Conservation (phyloP, 2,329 filamentous ascomycete species). For the Diaporthe destruens region DNA sequence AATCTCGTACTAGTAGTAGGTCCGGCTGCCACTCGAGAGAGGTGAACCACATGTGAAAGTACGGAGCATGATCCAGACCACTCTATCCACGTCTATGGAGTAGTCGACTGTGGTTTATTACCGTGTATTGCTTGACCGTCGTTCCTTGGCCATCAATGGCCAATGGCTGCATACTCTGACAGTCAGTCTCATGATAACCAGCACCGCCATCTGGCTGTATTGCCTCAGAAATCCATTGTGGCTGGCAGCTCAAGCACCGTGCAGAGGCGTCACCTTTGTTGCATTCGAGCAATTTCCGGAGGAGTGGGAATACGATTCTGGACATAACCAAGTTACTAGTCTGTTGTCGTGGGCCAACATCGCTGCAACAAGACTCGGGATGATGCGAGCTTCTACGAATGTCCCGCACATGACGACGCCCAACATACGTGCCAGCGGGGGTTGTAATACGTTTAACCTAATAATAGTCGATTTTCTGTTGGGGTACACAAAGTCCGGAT, state of each 20-base stretch:
- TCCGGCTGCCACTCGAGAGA: background rate
- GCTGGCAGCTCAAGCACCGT: background rate
- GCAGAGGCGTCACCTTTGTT: background rate
- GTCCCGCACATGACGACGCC: background rate
- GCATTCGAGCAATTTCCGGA: slow-evolving; percentile 1
- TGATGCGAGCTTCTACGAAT: too few species aligned
- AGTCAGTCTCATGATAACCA: background rate
- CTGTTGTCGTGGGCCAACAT: background rate
- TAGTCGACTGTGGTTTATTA: background rate
- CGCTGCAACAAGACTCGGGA: background rate
- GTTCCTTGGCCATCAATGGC: background rate
- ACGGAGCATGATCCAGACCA: background rate
- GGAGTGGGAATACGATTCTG: background rate
- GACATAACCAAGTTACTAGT: too few species aligned
- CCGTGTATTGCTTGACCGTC: background rate
- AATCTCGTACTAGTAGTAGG: slow-evolving; percentile 9
- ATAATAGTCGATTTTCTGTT: background rate
- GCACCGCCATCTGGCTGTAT: background rate
- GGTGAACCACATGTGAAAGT: background rate
- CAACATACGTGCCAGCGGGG: background rate
- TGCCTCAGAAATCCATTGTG: background rate
- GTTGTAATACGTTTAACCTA: background rate
- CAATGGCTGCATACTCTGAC: background rate
- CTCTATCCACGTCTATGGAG: background rate
- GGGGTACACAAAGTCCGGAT: background rate